phyloP scores from a whole-genome alignment of 163 green algal genomes.

The Prototheca wickerhamii region DNA sequence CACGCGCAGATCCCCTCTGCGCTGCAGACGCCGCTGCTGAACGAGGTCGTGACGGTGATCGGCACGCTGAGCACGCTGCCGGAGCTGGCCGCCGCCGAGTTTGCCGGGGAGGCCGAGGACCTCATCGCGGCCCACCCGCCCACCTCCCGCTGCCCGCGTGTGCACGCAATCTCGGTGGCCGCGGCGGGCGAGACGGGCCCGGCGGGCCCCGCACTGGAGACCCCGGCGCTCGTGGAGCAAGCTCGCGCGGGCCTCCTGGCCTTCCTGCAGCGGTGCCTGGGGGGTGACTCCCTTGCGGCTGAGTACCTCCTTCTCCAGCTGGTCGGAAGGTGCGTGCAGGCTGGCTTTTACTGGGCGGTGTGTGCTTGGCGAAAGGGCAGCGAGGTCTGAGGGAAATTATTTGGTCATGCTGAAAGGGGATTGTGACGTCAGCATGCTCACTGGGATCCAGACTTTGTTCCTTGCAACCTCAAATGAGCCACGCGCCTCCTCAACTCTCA shows the following conservation, averaged over 20 bases:
- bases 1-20: neutral
- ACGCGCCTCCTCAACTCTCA: neutral
- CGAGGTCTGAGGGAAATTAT: neutral
- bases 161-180: conserved; percentile 38
- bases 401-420: neutral
- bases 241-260: conserved; percentile 6
- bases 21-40: conserved; percentile 13
- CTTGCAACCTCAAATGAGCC: too few species aligned
- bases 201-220: neutral
- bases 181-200: neutral
- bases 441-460: too few species aligned
- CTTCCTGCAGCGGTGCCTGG: conserved; percentile 33
- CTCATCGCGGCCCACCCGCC: conserved; percentile 28
- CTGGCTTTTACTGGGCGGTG: too few species aligned
- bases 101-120: conserved; percentile 17
- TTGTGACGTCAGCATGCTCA: too few species aligned
- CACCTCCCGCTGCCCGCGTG: conserved; percentile 36
- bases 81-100: conserved; percentile 12
- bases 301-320: conserved; percentile 66
- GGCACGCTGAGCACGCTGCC: conserved; percentile 32
- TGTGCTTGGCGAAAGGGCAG: neutral
- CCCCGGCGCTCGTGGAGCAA: neutral
- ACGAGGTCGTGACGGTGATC: conserved; percentile 37
- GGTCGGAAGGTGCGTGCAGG: conserved; percentile 25
- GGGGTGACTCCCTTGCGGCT: conserved; percentile 57